Evolutionary conservation across 495 filamentous ascomycete species (phyloP).

Genomic region (Lasiosphaeria ovina): DNA sequence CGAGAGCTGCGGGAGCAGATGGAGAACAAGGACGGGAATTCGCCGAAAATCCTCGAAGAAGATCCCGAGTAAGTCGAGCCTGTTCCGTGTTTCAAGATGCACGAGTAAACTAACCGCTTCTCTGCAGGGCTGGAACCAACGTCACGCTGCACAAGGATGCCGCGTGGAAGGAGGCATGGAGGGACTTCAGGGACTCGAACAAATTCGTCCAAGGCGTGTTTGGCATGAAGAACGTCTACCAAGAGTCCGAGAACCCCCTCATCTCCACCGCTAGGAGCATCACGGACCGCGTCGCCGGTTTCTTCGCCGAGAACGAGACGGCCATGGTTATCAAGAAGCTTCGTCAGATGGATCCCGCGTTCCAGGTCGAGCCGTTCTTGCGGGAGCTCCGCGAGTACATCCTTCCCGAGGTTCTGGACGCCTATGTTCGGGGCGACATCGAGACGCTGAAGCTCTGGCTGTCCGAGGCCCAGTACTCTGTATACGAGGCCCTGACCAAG

Average conservation of each 20-base stretch:
- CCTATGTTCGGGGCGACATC: conserved; percentile 93
- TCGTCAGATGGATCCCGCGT: conserved; percentile 91
- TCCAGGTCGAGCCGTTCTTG: conserved; percentile 91
- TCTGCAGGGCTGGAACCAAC: conserved; percentile 81
- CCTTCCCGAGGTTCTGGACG: conserved; percentile 93
- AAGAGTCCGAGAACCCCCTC: conserved; percentile 94
- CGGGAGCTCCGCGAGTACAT: conserved; percentile 97
- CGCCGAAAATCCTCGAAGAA: conserved; percentile 64
- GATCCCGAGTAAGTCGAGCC: conserved; percentile 74
- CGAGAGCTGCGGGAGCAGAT: conserved; percentile 70
- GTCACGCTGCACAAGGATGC: conserved; percentile 95
- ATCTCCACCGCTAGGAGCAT: conserved; percentile 91
- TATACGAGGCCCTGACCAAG: conserved; percentile 89
- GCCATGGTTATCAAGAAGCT: conserved; percentile 96
- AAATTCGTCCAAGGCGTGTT: conserved; percentile 88
- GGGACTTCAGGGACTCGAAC: conserved; percentile 83
- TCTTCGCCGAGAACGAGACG: conserved; percentile 98
- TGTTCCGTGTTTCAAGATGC: background rate
- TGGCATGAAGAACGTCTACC: conserved; percentile 75
- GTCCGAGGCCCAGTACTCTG: conserved; percentile 87
- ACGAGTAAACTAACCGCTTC: background rate
- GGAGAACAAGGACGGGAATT: conserved; percentile 53
- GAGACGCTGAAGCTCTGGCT: conserved; percentile 93
- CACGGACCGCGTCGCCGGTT: conserved; percentile 86
- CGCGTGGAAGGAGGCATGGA: conserved; percentile 93